phyloP scores from a whole-genome alignment of 306 rosid species.

The Hylodesmum podocarpum region DNA sequence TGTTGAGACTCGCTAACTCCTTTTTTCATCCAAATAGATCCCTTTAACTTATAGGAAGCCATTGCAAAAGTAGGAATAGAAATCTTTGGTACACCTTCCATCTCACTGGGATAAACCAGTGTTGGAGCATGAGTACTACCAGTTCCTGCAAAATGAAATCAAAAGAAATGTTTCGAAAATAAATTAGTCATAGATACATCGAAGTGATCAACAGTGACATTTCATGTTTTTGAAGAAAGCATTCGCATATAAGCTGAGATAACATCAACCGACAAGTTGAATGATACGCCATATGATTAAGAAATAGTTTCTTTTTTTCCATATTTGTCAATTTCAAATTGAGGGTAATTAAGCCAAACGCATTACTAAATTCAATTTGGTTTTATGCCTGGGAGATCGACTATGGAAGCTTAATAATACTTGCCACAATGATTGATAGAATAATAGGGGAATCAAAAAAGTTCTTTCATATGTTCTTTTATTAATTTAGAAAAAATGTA shows the following conservation, averaged over 20 bases:
- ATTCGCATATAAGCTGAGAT: neutral
- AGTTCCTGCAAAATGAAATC: conserved; percentile 45
- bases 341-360: neutral
- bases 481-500: neutral
- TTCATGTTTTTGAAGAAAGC: neutral
- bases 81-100: conserved; percentile 60
- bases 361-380: neutral
- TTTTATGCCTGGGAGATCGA: neutral
- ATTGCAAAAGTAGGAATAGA: conserved; percentile 68
- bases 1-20: conserved; percentile 52
- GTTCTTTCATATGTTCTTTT: neutral
- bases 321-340: conserved; percentile 9
- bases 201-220: neutral
- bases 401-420: neutral
- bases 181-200: neutral
- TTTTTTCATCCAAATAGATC: conserved; percentile 64
- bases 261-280: conserved; percentile 4
- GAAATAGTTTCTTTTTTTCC: neutral
- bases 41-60: conserved; percentile 85
- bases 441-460: neutral
- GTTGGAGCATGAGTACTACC: conserved; percentile 49
- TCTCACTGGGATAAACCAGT: conserved; percentile 59
- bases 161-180: conserved; percentile 10
- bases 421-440: neutral
- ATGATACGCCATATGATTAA: neutral